Evolutionary conservation across 805 yeast species (phyloP), one percentile per base, ranked within the genome.

Genomic region (Isabelozyma rhagii): DNA sequence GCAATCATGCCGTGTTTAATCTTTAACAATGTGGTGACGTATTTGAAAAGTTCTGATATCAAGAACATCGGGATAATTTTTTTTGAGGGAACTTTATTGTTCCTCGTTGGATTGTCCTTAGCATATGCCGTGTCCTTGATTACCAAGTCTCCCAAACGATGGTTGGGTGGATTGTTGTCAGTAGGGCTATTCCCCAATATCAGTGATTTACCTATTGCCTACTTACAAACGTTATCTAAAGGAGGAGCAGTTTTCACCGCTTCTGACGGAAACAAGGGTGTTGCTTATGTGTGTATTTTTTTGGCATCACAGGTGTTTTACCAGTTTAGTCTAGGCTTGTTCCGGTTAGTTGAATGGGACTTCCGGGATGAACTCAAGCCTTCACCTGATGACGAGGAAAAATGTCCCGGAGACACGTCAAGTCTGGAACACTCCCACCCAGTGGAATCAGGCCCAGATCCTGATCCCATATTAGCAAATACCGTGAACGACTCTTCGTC

Each of bases 191-290:
- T 89, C 60, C 92, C 91, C 42, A 89, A 89, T 60, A 82, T 86
- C 42, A 81, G 91, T 13, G 96, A 89, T 67, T 73, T 89, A 49
- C 96, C 97, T 0, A 87, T 89, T 56, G 96, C 96, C 0, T 90
- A 89, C 56, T 64, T 84, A 38, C 89, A 85, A 59, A 85, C 93
- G 2, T 68, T 89, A 60, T 84, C 87, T 25, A 76, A 80, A 13
- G 83, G 90, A 1, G 72, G 81, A 1, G 70, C 78, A 6, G 57
- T 74, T 7, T 84, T 91, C 57, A 71, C 84, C 0, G 58, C 72
- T 13, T 78, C 66, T 4, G 83, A 87, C 52, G 89, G 89, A 38
- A 76, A 81, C 47, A 78, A 79, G 56, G 97, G 97, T 25, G 85
- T 87, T 25, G 94, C 97, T 0, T 89, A 87, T 66, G 85, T 88